Evolutionary conservation across 2,329 filamentous ascomycete species (phyloP).

Genomic region (Aphanocladium album): DNA sequence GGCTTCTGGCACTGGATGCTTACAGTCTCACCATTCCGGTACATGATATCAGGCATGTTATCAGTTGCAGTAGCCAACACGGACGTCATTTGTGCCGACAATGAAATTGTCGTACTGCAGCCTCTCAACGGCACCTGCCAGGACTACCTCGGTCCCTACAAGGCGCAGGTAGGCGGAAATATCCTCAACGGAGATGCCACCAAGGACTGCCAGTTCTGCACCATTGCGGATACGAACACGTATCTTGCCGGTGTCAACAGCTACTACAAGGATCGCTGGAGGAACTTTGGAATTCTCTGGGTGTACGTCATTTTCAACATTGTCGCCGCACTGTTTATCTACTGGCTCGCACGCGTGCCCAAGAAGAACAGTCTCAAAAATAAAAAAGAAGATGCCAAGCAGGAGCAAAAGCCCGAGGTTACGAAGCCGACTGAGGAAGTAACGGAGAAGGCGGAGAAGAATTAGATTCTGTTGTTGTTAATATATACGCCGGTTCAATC

Average conservation of each 20-base stretch:
- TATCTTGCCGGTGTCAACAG: slow-evolving; percentile 46
- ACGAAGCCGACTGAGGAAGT: neutral
- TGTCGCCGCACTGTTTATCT: slow-evolving; percentile 48
- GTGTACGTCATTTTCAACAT: slow-evolving; percentile 56
- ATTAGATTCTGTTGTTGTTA: neutral
- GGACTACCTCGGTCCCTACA: slow-evolving; percentile 52
- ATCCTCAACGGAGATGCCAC: slow-evolving; percentile 45
- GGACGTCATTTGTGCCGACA: slow-evolving; percentile 58
- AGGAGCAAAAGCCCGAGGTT: neutral
- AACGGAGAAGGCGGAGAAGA: neutral
- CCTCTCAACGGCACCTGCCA: slow-evolving; percentile 58
- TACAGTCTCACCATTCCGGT: slow-evolving; percentile 70
- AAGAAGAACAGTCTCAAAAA: slow-evolving; percentile 33
- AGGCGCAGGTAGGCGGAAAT: slow-evolving; percentile 45
- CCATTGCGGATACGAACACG: slow-evolving; percentile 45
- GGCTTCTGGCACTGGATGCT: slow-evolving; percentile 77
- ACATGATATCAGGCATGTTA: slow-evolving; percentile 69
- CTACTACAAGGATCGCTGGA: slow-evolving; percentile 57
- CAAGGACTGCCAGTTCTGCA: slow-evolving; percentile 51
- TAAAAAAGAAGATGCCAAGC: neutral
- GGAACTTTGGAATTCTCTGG: slow-evolving; percentile 62
- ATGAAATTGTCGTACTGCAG: slow-evolving; percentile 65
- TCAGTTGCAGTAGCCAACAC: slow-evolving; percentile 65
- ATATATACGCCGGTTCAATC: neutral
- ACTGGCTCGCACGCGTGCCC: slow-evolving; percentile 49